Evolutionary conservation across 306 rosid genomes (phyloP), one percentile per base, ranked within the genome.

Genomic region (Inga leiocalycina): DNA sequence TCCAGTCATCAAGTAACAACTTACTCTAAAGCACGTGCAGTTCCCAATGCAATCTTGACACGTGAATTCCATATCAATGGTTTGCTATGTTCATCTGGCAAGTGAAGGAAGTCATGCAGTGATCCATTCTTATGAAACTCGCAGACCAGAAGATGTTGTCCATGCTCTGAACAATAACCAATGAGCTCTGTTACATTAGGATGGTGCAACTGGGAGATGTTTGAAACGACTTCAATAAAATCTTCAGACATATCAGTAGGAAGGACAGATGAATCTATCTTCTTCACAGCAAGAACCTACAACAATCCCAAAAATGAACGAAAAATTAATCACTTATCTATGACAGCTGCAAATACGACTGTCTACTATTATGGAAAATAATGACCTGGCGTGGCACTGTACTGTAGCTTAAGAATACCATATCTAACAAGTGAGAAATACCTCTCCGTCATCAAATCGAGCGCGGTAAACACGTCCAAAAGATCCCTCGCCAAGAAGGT

Each of bases 21-120:
- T 91, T 92, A 96, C 99, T 96, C 99, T 75, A 96, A 81, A 81
- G 98, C 97, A 49, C 99, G 97, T 45, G 98, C 98, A 78, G 95
- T 94, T 57, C 98, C 99, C 89, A 96, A 86, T 80, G 99, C 99
- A 85, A 96, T 91, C 91, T 96, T 96, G 82, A 96, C 97, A 49
- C 99, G 94, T 57, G 98, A 80, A 88, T 92, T 94, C 99, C 99
- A 96, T 85, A 93, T 92, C 90, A 96, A 78, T 49, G 99, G 99
- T 87, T 94, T 94, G 84, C 88, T 90, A 84, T 91, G 88, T 74
- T 94, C 98, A 84, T 94, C 97, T 76, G 93, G 84, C 59, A 96
- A 86, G 82, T 96, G 99, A 86, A 94, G 91, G 88, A 89, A 96
- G 67, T 96, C 99, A 71, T 91, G 90, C 85, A 96, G 87, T 15